These are phyloP conservation scores for Exophiala lecanii-corni DNA, from an alignment of 2,329 filamentous ascomycete genomes.

Conservation along the genomic window DNA sequence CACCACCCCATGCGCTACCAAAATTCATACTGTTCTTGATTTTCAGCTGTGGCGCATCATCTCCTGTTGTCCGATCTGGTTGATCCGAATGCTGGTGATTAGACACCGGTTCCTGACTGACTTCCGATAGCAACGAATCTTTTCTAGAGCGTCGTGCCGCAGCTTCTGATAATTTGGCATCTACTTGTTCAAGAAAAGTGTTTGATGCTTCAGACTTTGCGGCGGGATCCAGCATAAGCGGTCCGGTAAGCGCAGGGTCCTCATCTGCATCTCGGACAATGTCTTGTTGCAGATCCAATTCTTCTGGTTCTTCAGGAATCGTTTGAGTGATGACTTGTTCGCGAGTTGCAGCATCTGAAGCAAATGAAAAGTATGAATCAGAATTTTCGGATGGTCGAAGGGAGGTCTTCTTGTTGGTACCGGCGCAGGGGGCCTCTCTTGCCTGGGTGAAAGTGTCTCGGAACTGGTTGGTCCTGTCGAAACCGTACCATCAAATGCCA, in stretches of 20 bases:
- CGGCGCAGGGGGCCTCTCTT: constrained; percentile 33
- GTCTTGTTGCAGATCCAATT: constrained; percentile 11
- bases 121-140: constrained; percentile 12
- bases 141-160: constrained; percentile 27
- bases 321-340: constrained; percentile 7
- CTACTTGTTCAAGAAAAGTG: constrained; percentile 39
- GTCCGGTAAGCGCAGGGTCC: constrained; percentile 41
- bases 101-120: constrained; percentile 26
- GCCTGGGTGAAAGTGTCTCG: constrained; percentile 26
- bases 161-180: constrained; percentile 41
- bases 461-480: constrained; percentile 27
- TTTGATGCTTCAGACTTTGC: constrained; percentile 34
- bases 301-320: constrained; percentile 6
- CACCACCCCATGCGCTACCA: constrained; percentile 42
- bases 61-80: constrained; percentile 24
- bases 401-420: constrained; percentile 27
- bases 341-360: constrained; percentile 5
- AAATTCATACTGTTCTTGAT: constrained; percentile 45
- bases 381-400: constrained; percentile 35
- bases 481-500: constrained; percentile 37
- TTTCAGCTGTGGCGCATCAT: constrained; percentile 31
- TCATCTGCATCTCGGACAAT: constrained; percentile 31
- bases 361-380: constrained; percentile 38
- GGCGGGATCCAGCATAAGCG: constrained; percentile 40
- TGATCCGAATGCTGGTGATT: constrained; percentile 31